Evolutionary conservation across 139 green algal species (phyloP), one percentile per base, ranked within the genome.

Genomic region (Eudorina sp.): DNA sequence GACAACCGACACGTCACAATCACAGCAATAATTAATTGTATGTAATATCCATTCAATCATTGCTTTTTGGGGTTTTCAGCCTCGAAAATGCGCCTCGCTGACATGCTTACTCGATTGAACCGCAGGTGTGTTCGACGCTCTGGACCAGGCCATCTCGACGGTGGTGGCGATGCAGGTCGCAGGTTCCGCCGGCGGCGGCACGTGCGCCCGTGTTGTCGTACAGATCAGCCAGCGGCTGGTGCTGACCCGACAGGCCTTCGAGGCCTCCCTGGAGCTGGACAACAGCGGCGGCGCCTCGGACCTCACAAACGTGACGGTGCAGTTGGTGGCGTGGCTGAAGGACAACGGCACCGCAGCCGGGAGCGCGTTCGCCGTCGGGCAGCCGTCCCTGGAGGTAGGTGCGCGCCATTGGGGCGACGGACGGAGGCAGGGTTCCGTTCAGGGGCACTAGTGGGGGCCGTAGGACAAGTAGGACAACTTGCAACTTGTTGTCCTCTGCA

Each of bases 121-220:
- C 51, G 3, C 76, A 83, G 76, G 76, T 51, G 76, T 83, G 46
- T 83, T 83, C 34, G 43, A 83, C 76, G 51, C 76, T 3, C 31
- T 83, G 6, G 76, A 83, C n/a, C 51, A 69, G 29, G 25, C 18
- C 34, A 83, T 83, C 53, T 19, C 11, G n/a, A 45, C 34, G n/a
- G 48, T 83, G 31, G 51, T 83, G 34, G 76, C 51, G 1, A 27
- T 23, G 1, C 51, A 83, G 8, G 51, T 83, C 1, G 3, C 48
- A 11, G 51, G 7, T 1, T 45, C 76, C 29, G 31, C 51, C 0
- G 76, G 51, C 16, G 31, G 36, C 16, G 76, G n/a, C 76, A 83
- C 76, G 76, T 83, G 76, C 51, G 76, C 76, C 18, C 51, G 76
- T 45, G 76, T 83, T 29, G 76, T 83, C 8, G 76, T 83, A 31